Conservation (phyloP, 805 yeast genomes). For the Candida endomychidarum region DNA sequence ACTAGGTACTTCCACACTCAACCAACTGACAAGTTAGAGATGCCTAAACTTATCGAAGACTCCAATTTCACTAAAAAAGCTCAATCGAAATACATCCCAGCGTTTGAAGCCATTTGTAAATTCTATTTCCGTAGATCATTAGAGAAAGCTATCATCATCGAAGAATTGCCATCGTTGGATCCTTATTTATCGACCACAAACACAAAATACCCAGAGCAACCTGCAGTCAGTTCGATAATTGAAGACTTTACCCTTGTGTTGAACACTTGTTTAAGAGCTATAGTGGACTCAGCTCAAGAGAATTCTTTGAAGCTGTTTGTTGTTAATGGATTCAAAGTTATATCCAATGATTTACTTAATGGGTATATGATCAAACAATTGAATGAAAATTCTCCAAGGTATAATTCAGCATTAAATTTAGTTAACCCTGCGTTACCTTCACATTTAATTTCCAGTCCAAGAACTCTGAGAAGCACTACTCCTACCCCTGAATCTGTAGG, state of each 20-base stretch:
- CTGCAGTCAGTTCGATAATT: slow-evolving; percentile 77
- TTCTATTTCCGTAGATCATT: slow-evolving; percentile 76
- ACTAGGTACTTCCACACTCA: slow-evolving; percentile 51
- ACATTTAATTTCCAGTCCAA: slow-evolving; percentile 14
- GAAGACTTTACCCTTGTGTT: slow-evolving; percentile 81
- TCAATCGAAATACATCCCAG: slow-evolving; percentile 50
- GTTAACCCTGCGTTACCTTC: slow-evolving; percentile 5
- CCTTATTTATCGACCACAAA: slow-evolving; percentile 27
- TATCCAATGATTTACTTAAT: slow-evolving; percentile 64
- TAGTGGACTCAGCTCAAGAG: slow-evolving; percentile 70
- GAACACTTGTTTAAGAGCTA: slow-evolving; percentile 62
- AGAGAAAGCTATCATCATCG: slow-evolving; percentile 77
- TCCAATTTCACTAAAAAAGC: slow-evolving; percentile 60
- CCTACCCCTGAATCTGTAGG: slow-evolving; percentile 38
- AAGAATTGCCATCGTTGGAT: slow-evolving; percentile 63
- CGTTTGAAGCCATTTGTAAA: slow-evolving; percentile 61
- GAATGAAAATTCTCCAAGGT: slow-evolving; percentile 41
- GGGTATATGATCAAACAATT: slow-evolving; percentile 41
- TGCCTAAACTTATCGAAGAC: slow-evolving; percentile 54
- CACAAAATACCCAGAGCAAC: slow-evolving; percentile 46
- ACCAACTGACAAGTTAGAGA: slow-evolving; percentile 17
- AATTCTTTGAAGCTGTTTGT: slow-evolving; percentile 55
- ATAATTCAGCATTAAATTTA: slow-evolving; percentile 31
- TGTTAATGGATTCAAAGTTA: slow-evolving; percentile 53
- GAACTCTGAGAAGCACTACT: slow-evolving; percentile 24